phyloP scores from a whole-genome alignment of 768 basidiomycete species.

The Tylopilus sp. region DNA sequence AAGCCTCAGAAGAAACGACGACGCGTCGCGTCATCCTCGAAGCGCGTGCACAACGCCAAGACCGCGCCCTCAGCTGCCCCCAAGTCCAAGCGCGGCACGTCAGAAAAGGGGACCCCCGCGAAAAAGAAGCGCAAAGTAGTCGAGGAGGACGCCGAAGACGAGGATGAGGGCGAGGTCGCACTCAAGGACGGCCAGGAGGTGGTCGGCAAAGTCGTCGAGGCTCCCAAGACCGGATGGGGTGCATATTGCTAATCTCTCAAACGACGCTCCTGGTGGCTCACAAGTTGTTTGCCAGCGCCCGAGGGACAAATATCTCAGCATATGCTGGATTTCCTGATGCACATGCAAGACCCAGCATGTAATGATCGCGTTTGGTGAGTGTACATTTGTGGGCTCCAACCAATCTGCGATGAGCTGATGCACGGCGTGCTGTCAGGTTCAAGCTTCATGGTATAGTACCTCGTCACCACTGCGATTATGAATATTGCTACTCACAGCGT shows the following conservation, averaged over 20 bases:
- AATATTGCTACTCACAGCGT: background rate
- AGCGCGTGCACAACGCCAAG: conserved; percentile 23
- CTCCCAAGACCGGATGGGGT: conserved; percentile 83
- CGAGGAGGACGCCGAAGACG: conserved; percentile 15
- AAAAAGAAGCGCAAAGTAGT: conserved; percentile 26
- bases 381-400: background rate
- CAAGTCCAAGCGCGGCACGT: conserved; percentile 24
- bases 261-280: background rate
- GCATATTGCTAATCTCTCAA: background rate
- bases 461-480: background rate
- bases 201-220: conserved; percentile 74
- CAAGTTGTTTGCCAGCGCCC: conserved; percentile 49
- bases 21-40: conserved; percentile 24
- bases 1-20: conserved; percentile 18
- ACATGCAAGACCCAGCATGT: conserved; percentile 68
- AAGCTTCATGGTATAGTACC: conserved; percentile 60
- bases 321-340: conserved; percentile 70
- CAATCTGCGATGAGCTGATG: background rate
- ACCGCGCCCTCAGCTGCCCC: background rate
- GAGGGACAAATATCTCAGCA: conserved; percentile 86
- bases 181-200: conserved; percentile 65
- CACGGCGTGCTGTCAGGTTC: conserved; percentile 61
- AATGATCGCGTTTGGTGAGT: conserved; percentile 83
- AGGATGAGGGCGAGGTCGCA: conserved; percentile 39
- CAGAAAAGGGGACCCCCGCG: conserved; percentile 12